Base-by-base conservation (phyloP, 176 grass and related monocot species). In the Cenchrus americanus region DNA sequence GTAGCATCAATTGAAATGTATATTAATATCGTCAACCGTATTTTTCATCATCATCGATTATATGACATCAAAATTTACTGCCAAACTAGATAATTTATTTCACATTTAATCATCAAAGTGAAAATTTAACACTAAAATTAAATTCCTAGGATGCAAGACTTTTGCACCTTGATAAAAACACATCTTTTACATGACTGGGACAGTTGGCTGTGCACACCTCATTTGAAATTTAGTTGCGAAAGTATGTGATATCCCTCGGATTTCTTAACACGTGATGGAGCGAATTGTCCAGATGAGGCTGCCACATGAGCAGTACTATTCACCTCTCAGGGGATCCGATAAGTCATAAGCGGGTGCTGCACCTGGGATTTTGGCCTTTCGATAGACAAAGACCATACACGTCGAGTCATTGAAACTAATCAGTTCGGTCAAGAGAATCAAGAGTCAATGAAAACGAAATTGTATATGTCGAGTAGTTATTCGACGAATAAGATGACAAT, bases 321-420 rank as follows among this genome's bases (percentile, higher is more conserved):
- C 17, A 1, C 42, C 53, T 74, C 77, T 21, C 6, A 4, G 41
- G 63, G 34, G 34, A 37, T 37, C 34, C 0, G 66, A 85, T 85
- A 78, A n/a, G n/a, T n/a, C n/a, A n/a, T n/a, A n/a, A 37, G 63
- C 19, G n/a, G 7, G 18, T 4, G 52, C n/a, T 50, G 44, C 62
- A 81, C 62, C 51, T 41, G 69, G 8, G 69, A 87, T 68, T 69
- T 66, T 82, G 52, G 71, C 71, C 52, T 87, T 87, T 76, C 63
- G 26, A 62, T 82, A 44, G 79, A 82, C 66, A 87, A 87, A 75
- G 71, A 82, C 71, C 66, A 62, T 53, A 26, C 60, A 37, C 37
- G 60, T 66, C 69, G 51, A 26, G 21, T 76, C 85, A 81, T 70
- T 50, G 19, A n/a, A 15, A 22, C 55, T 12, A 53, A 81, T 55